Evolutionary conservation across 441 rosid species (phyloP), one percentile per base, ranked within the genome.

Genomic region (Adansonia grandidieri): DNA sequence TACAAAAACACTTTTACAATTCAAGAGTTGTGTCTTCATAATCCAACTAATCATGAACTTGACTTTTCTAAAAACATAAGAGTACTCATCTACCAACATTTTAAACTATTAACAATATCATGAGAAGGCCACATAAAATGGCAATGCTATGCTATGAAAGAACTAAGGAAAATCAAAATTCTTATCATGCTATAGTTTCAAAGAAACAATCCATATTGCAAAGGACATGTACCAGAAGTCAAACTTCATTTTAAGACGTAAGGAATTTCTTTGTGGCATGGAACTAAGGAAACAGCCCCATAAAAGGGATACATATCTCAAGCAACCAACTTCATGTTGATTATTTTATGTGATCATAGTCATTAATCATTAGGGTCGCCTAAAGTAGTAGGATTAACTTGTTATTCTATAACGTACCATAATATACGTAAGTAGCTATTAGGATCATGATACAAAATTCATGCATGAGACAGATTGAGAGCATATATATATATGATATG

Each of bases 131-230:
- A 24, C 69, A 51, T 63, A 73, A 28, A 28, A 28, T 28, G 32
- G 32, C 32, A 28, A 28, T 64, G 57, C 61, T 57, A 70, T 32
- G 32, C 0, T 28, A 28, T 28, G 54, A 24, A 70, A 74, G 44
- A 56, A 51, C 15, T 32, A n/a, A 75, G 63, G 68, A 47, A 47
- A 74, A 57, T 57, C 40, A 68, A 50, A 57, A 48, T 20, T 73
- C 9, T 2, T 28, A 1, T 28, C 32, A 2, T 28, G 32, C 32
- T 28, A 28, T 28, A 28, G 32, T 28, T 28, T 44, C 32, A 65
- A 76, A 13, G 74, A 71, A 32, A 71, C 10, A 28, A 54, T 45
- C 73, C 56, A 63, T 63, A 13, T 3, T 51, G 15, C 7, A 70
- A n/a, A 74, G 32, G 32, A 28, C 42, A 60, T 24, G 47, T 40